These are phyloP conservation scores for Aquanectria penicillioides DNA, from an alignment of 2,329 filamentous ascomycete species.

Conservation along the genomic window DNA sequence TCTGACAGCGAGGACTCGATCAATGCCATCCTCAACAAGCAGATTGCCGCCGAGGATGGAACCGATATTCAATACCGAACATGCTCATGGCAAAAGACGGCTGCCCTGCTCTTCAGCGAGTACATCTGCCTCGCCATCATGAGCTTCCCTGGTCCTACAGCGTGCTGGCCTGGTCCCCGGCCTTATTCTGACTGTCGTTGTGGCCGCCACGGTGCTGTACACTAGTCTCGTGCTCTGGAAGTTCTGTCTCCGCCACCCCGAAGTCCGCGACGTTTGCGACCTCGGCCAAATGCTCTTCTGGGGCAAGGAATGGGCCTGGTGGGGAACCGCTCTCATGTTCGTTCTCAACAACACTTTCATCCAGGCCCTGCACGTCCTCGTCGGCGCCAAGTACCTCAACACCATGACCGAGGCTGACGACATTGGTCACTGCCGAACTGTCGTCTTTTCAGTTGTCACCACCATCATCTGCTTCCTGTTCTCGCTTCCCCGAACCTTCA, in stretches of 20 bases:
- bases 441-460: slow-evolving; percentile 80
- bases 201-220: slow-evolving; percentile 84
- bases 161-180: slow-evolving; percentile 83
- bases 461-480: slow-evolving; percentile 79
- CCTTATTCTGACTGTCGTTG: slow-evolving; percentile 81
- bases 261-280: slow-evolving; percentile 92
- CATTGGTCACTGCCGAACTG: slow-evolving; percentile 74
- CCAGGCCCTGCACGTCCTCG: slow-evolving; percentile 81
- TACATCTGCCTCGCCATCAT: slow-evolving; percentile 94
- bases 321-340: slow-evolving; percentile 83
- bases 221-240: slow-evolving; percentile 75
- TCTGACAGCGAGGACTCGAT: slow-evolving; percentile 59
- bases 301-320: slow-evolving; percentile 79
- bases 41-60: slow-evolving; percentile 80
- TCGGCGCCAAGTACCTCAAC: slow-evolving; percentile 88
- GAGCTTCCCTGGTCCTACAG: slow-evolving; percentile 95
- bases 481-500: slow-evolving; percentile 88
- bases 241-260: slow-evolving; percentile 90
- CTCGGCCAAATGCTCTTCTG: slow-evolving; percentile 96
- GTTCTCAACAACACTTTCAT: slow-evolving; percentile 95
- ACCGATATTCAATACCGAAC: slow-evolving; percentile 91
- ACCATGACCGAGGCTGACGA: slow-evolving; percentile 80
- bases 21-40: slow-evolving; percentile 64
- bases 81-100: slow-evolving; percentile 96
- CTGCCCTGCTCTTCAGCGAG: slow-evolving; percentile 89